Evolutionary conservation across 345 rosid species (phyloP), one percentile per base, ranked within the genome.

Genomic region (Citrus sp.): DNA sequence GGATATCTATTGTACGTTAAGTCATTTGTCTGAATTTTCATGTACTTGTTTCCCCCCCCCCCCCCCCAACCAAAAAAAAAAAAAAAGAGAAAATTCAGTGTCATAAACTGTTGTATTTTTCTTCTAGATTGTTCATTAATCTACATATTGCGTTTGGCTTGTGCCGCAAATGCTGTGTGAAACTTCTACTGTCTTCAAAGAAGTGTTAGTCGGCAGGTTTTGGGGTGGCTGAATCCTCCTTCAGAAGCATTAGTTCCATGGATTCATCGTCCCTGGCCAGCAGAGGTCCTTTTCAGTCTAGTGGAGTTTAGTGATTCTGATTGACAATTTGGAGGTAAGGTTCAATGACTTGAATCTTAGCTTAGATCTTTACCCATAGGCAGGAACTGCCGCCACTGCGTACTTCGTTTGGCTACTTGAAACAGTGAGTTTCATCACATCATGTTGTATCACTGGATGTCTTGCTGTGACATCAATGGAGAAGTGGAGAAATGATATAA

Each of bases 221-320:
- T 75, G 62, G n/a, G 51, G 46, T 22, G 71, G 59, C 62, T 19
- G 70, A 30, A 25, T 46, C 19, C 60, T 65, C 16, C 54, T n/a
- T 14, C 21, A 30, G 69, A 75, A 63, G 60, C 70, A 10, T 65
- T 34, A 35, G 64, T 76, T n/a, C 10, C 19, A 46, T 62, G 64
- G 56, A 66, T 76, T 76, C 72, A 76, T 30, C 24, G 55, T 67
- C 27, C 61, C 55, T 76, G 70, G 37, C 46, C 73, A 56, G 69
- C 60, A 10, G 46, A 54, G 42, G 82, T 82, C 82, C 63, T 67
- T 79, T 79, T 83, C 82, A 68, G 27, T 25, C n/a, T 18, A 65
- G 72, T 76, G 72, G 65, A 76, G 54, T 14, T 65, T 24, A 49
- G 18, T 65, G 16, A 25, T 24, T 19, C 9, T 75, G 61, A 63